Evolutionary conservation across 108 stramenopile species (phyloP), one percentile per base, ranked within the genome.

Genomic region (Skeletonema potamos): DNA sequence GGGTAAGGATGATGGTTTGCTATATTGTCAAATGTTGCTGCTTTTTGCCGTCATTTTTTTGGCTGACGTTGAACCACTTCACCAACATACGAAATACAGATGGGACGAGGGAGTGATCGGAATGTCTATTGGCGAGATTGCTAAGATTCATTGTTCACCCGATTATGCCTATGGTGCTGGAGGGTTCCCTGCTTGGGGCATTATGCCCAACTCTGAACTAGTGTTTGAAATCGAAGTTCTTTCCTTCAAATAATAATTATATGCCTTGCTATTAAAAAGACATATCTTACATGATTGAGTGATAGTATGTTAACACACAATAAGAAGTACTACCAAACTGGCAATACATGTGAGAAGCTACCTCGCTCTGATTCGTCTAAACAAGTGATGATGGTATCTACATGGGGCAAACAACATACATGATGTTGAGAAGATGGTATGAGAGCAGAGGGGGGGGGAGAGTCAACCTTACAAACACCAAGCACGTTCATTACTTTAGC

Each of bases 161-260:
- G 96, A 97, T 68, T 97, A 96, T 74, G 96, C 92, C 61, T 97
- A 96, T 66, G 96, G 96, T 12, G 36, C 62, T 18, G 76, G 90
- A 27, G 92, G 92, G 8, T 93, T 93, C 44, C 90, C 92, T 6
- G 92, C 94, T 0, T 96, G 95, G 87, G 94, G 94, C 0, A 97
- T 97, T 59, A 83, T 87, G 87, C 95, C 93, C 7, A 91, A 97
- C 73, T 85, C 86, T 2, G 89, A 87, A 58, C 65, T 90, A 26
- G 66, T 85, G 6, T 92, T 92, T 59, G 96, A 97, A 72, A 95
- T 97, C 62, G 96, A 97, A 74, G 85, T 97, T 13, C 73, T 97
- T 24, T 74, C 65, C 11, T 88, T 89, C 64, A 73, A 87, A 64
- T 87, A 62, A 73, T 66, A 12, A 58, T 51, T 8, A 24, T 51